Conservation (phyloP, 1,139 yeast species). For the Scheffersomyces quercinus region DNA sequence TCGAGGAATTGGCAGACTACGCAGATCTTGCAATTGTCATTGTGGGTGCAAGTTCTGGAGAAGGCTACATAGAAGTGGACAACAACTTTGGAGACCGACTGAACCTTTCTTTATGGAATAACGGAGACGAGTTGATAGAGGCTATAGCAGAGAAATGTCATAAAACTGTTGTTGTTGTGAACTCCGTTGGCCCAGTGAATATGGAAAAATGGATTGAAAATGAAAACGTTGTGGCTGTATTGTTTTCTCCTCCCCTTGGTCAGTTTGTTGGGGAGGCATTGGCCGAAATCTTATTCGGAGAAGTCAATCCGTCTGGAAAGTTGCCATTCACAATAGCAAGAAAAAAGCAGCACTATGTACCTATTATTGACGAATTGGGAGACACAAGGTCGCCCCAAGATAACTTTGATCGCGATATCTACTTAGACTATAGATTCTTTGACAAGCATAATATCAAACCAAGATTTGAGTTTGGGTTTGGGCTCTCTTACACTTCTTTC, state of each 20-base stretch:
- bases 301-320: slow-evolving; percentile 60
- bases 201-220: slow-evolving; percentile 61
- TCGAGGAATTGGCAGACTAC: slow-evolving; percentile 45
- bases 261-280: slow-evolving; percentile 49
- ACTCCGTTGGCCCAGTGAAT: slow-evolving; percentile 60
- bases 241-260: slow-evolving; percentile 59
- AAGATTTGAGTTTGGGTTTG: slow-evolving; percentile 62
- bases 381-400: slow-evolving; percentile 47
- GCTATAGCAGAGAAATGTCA: slow-evolving; percentile 48
- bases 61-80: slow-evolving; percentile 59
- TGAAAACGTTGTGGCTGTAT: slow-evolving; percentile 57
- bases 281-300: slow-evolving; percentile 54
- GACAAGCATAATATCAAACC: slow-evolving; percentile 59
- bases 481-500: slow-evolving; percentile 57
- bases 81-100: slow-evolving; percentile 62
- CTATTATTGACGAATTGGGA: slow-evolving; percentile 44
- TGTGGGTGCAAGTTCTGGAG: slow-evolving; percentile 57
- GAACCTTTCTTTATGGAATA: slow-evolving; percentile 59
- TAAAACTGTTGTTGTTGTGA: slow-evolving; percentile 58
- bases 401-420: slow-evolving; percentile 48
- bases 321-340: slow-evolving; percentile 65
- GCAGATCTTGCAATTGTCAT: slow-evolving; percentile 56
- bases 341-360: slow-evolving; percentile 54
- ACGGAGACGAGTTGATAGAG: slow-evolving; percentile 56
- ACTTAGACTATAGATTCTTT: slow-evolving; percentile 56